Base-by-base conservation (phyloP, 2,329 filamentous ascomycete genomes). In the Alternaria sp. region DNA sequence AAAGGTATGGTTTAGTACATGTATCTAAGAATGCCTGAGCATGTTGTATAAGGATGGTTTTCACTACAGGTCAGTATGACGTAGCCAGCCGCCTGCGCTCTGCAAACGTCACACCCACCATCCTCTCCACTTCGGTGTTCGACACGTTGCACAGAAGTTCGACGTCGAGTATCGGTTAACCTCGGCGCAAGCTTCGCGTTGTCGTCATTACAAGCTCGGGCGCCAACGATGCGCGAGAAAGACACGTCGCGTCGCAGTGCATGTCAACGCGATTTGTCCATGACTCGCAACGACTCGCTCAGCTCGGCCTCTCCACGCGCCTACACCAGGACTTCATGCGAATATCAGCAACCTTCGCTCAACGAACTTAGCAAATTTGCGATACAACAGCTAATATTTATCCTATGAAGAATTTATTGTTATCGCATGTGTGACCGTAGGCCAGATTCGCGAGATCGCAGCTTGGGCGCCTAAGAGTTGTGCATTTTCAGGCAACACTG, bases 11-110 rank as follows among this genome's bases (percentile, higher is more conserved):
- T 38, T n/a, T 44, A 4, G 4, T 27, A 36, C 34, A 32, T 20
- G 25, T 25, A 16, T 14, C 11, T 25, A 6, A 4, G 40, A 25
- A 43, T 34, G 20, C 0, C 28, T 12, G n/a, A 20, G 46, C 18
- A 20, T 49, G 30, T 16, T 49, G 14, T 43, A 27, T 30, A 22
- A 28, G 36, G 27, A 4, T 22, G 38, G 38, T 41, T 45, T 49
- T 50, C 36, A 36, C 30, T 32, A 7, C 28, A 12, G 59, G 59
- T 62, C 62, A 64, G 54, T 49, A 62, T 64, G 62, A 64, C 62
- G 62, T 62, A 64, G 59, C 40, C 27, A 28, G 5, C n/a, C 27
- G 38, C 14, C 41, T 40, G 18, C 41, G 14, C 40, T 25, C 22
- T 30, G 18, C 32, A 14, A 60, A 60, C 58, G 58, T 60, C 58